Conservation (phyloP, 139 green algal species). For the Cymbomonas tetramitiformis region DNA sequence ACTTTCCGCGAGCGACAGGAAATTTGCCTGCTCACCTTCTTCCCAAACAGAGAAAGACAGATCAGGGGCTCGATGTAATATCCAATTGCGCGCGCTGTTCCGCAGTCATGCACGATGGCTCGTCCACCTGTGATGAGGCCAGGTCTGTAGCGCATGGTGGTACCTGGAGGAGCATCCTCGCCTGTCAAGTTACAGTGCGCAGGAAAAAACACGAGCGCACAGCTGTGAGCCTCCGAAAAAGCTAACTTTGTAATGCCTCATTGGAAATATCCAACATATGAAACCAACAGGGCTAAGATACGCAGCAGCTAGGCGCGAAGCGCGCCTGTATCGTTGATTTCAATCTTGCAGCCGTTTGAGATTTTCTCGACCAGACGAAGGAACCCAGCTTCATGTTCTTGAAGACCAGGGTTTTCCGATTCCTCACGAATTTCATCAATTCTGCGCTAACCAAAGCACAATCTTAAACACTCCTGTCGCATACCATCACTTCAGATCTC, state of each 20-base stretch:
- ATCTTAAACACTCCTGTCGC: no score
- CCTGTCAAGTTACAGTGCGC: no score
- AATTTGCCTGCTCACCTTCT: no score
- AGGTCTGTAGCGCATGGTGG: slow-evolving; percentile 68
- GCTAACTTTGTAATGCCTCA: no score
- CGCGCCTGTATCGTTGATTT: slow-evolving; percentile 96
- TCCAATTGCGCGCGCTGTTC: slow-evolving; percentile 52
- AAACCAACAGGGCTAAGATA: neutral
- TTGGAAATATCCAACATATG: no score
- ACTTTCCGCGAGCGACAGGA: no score
- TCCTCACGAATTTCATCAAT: slow-evolving; percentile 78
- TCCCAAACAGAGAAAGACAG: slow-evolving; percentile 72
- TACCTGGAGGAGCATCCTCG: no score
- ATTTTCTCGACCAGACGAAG: slow-evolving; percentile 89
- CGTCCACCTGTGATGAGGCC: slow-evolving; percentile 60
- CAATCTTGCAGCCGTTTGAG: slow-evolving; percentile 76
- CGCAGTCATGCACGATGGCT: slow-evolving; percentile 72
- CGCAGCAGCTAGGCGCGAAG: slow-evolving; percentile 15
- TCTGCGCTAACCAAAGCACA: no score
- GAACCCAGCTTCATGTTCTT: slow-evolving; percentile 75
- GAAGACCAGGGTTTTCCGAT: slow-evolving; percentile 62
- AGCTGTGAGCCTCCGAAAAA: no score
- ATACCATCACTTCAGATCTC: no score
- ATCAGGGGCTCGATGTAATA: slow-evolving; percentile 88
- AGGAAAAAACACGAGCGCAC: no score